Evolutionary conservation across 768 basidiomycete genomes (phyloP).

Genomic region (Pleurotus tuoliensis): DNA sequence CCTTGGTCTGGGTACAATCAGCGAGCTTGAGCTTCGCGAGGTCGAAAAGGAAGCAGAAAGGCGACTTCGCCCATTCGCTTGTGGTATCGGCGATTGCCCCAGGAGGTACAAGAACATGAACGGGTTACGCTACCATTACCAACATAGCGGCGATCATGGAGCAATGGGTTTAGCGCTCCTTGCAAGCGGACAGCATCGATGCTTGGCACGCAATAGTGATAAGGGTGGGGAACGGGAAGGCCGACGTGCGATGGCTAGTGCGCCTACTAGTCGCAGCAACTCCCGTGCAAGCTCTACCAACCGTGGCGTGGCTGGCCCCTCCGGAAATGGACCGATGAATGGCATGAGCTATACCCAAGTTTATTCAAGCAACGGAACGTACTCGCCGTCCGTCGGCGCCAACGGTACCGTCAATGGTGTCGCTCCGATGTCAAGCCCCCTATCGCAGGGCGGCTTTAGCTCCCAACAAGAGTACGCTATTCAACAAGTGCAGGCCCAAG

Average conservation of each 20-base stretch:
- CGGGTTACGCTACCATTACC: conserved; percentile 92
- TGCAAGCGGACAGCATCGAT: conserved; percentile 68
- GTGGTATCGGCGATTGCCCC: conserved; percentile 81
- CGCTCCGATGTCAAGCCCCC: background rate
- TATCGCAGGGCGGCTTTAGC: conserved; percentile 5
- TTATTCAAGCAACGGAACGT: background rate
- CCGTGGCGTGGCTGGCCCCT: conserved; percentile 4
- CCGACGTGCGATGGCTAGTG: conserved; percentile 8
- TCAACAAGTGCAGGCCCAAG: conserved; percentile 25
- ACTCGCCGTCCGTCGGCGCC: background rate
- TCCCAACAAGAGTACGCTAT: conserved; percentile 5
- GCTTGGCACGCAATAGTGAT: conserved; percentile 22
- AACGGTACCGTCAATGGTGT: background rate
- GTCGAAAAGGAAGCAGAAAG: conserved; percentile 85
- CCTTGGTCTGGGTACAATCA: conserved; percentile 42
- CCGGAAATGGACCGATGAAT: background rate
- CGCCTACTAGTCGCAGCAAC: conserved; percentile 5
- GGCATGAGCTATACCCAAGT: conserved; percentile 4
- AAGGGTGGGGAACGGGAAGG: conserved; percentile 9
- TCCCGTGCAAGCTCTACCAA: conserved; percentile 9
- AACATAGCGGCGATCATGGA: conserved; percentile 95
- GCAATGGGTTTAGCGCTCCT: conserved; percentile 82
- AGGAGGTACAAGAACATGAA: conserved; percentile 99
- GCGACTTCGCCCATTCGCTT: conserved; percentile 80
- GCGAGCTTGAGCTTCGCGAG: conserved; percentile 62